phyloP scores from a whole-genome alignment of 1,284 basidiomycete species.

The Inonotus hispidus region DNA sequence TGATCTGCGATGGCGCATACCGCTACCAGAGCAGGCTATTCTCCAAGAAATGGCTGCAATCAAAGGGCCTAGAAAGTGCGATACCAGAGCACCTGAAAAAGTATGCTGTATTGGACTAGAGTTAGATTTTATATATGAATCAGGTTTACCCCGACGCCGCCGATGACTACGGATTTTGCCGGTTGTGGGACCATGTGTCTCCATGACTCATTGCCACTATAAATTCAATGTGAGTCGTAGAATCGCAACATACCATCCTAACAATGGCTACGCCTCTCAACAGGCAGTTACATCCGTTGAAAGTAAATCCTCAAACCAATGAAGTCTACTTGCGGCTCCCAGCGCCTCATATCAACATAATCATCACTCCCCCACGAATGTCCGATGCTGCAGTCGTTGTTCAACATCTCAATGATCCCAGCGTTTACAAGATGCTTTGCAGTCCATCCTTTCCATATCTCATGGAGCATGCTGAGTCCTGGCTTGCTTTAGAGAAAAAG shows the following conservation, averaged over 20 bases:
- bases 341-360: constrained; percentile 23
- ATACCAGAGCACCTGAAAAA: constrained; percentile 86
- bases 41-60: constrained; percentile 90
- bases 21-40: constrained; percentile 95
- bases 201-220: neutral
- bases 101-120: constrained; percentile 81
- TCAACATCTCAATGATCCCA: constrained; percentile 21
- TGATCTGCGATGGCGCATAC: constrained; percentile 94
- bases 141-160: too few relatives aligned
- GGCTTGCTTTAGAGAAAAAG: constrained; percentile 15
- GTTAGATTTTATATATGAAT: constrained; percentile 11
- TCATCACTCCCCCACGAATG: constrained; percentile 23
- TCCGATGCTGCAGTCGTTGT: constrained; percentile 16
- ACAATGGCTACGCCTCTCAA: neutral
- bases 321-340: constrained; percentile 24
- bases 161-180: neutral
- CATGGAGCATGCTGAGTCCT: constrained; percentile 19
- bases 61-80: constrained; percentile 73
- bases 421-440: constrained; percentile 18
- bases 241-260: neutral
- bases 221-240: neutral
- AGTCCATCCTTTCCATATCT: constrained; percentile 23
- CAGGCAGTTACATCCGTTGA: constrained; percentile 17
- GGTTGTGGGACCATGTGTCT: neutral
- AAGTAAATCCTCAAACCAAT: constrained; percentile 19